Base-by-base conservation (phyloP, 345 rosid genomes). In the Euphorbia pulcherrima region DNA sequence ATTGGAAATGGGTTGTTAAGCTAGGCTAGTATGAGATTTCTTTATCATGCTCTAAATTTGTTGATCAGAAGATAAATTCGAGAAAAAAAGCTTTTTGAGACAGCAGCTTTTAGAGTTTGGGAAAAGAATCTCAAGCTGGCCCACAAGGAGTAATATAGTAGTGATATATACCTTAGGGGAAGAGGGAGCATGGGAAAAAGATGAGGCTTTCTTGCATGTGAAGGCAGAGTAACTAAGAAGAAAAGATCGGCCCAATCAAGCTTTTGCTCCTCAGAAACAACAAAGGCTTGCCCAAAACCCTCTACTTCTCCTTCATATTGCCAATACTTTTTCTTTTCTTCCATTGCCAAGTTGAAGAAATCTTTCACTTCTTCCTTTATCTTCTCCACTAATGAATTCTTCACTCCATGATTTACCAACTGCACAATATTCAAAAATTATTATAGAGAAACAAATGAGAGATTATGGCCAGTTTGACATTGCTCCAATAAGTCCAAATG, bases 181-280 rank as follows among this genome's bases (percentile, higher is more conserved):
- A 70, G 62, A 28, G 81, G 81, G 14, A 74, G 70, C 3, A 55
- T 47, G 16, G 81, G 78, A 20, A 78, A 67, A 20, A 78, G 33
- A 50, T 78, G 81, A 8, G 75, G 78, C 44, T 74, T 78, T 21
- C 81, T 70, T 7, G 23, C 20, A 50, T 39, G 24, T 12, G 18
- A 18, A 0, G 81, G 81, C 0, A 28, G 81, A 14, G 75, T 66
- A 33, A 46, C 11, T 28, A 78, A 0, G 57, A 54, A 70, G 64
- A 78, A 74, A 9, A 74, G 44, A 60, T 78, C 81, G 23, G 33
- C 72, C 81, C 78, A 78, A 12, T 78, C 75, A 13, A 78, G 78
- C 56, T 74, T 74, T 48, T 78, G 81, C 17, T 74, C 78, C 33
- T 74, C 75, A 2, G 78, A 78, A 2, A 74, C 67, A 29, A 74